Evolutionary conservation across 371 early-diverging fungal genomes (phyloP), one percentile per base, ranked within the genome.

Genomic region (Apophysomyces ossiformis): DNA sequence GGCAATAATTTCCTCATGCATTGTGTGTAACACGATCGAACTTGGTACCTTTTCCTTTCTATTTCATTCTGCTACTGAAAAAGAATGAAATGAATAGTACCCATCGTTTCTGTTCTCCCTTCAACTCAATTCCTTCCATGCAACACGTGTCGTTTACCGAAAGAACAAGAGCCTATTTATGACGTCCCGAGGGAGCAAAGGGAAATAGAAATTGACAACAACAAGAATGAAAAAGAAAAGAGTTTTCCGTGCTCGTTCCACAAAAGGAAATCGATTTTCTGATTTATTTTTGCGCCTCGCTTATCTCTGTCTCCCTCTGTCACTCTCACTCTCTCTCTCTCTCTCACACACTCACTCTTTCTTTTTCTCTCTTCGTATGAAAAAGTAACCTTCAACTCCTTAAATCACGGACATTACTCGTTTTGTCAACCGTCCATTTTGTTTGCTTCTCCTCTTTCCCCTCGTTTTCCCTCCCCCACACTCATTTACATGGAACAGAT

Each of bases 1-100:
- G 21, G 54, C 54, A 50, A 50, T 50, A 50, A 50, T 50, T 50
- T 50, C 54, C 54, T 50, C 54, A 50, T 50, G 54, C 54, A 50
- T 50, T 50, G 21, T 50, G 54, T 50, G 54, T 50, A 50, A 50
- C 54, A 50, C 54, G 54, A 50, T 50, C 54, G 54, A 50, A 50
- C 9, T 50, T 21, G n/a, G 0, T 50, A 50, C 54, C n/a, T 50
- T 32, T 50, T 21, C 21, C 11, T 50, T 50, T 50, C 7, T 47
- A 1, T 47, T 18, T 41, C 16, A 7, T n/a, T 50, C 21, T 50
- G 54, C 21, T 50, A 26, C 18, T 26, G 21, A 50, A 4, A 16
- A 50, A 9, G 1, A 50, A 21, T 0, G 9, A 4, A 18, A 50
- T 21, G 2, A 13, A 15, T 21, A 21, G 35, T 32, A 26, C 7